Evolutionary conservation across 345 rosid species (phyloP).

Genomic region (Syzygium oleosum): DNA sequence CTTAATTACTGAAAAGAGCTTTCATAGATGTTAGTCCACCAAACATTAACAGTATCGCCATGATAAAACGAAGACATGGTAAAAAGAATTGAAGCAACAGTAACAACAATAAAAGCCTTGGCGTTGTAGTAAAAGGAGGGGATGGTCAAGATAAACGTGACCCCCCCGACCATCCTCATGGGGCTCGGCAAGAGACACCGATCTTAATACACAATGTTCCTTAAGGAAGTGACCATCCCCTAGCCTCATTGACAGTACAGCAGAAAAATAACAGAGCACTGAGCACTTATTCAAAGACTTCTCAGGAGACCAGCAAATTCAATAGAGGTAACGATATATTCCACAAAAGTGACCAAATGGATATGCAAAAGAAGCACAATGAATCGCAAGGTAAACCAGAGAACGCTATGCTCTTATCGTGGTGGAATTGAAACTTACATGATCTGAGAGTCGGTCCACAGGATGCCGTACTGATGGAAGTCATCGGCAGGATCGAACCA

Average conservation of each 20-base stretch:
- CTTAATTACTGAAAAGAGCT: not conserved
- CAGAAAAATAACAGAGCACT: not conserved
- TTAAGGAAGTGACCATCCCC: not conserved
- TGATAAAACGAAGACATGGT: not conserved
- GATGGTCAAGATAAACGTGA: not conserved
- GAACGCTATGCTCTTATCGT: not conserved
- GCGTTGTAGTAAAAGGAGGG: not conserved
- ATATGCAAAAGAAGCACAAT: not conserved
- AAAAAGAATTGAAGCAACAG: not conserved
- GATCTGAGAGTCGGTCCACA: conserved; percentile 90
- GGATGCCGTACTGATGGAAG: conserved; percentile 83
- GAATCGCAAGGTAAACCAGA: not conserved
- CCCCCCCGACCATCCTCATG: not conserved
- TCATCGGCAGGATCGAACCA: conserved; percentile 98
- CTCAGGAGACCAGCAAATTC: not conserved
- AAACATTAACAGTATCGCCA: not conserved
- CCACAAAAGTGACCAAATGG: not conserved
- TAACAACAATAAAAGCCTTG: not conserved
- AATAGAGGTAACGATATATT: not conserved
- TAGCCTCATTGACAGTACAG: not conserved
- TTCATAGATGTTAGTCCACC: not conserved
- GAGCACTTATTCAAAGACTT: not conserved
- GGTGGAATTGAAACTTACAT: conserved; percentile 36
- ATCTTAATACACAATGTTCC: not conserved
- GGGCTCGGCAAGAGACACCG: not conserved